A percentile compares a stretch with the other conserved stretches of the same genome.
Evolutionary conservation across 1,284 basidiomycete species (phyloP).

Genomic region (Ustilago xerochloae): DNA sequence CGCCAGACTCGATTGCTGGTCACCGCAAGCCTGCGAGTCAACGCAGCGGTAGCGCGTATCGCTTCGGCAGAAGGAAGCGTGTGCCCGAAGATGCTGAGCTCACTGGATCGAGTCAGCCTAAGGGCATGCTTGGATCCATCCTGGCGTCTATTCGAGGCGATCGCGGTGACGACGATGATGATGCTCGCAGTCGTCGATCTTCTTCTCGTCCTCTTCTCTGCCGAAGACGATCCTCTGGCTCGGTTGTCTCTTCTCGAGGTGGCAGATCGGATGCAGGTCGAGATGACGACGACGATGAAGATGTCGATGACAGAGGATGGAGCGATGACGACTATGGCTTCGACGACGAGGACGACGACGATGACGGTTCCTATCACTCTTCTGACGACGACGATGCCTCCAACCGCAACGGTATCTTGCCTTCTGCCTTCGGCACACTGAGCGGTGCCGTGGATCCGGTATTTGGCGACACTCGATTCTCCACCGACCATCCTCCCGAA

Average conservation of each 20-base stretch:
- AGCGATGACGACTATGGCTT: conserved; percentile 56
- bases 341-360: conserved; percentile 51
- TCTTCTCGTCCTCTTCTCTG: conserved; percentile 50
- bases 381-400: conserved; percentile 58
- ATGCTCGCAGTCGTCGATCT: conserved; percentile 47
- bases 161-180: conserved; percentile 46
- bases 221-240: conserved; percentile 41
- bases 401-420: conserved; percentile 54
- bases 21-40: conserved; percentile 46
- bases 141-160: conserved; percentile 61
- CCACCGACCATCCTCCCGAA: conserved; percentile 54
- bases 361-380: conserved; percentile 39
- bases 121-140: conserved; percentile 62
- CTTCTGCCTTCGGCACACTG: conserved; percentile 62
- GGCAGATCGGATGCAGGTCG: conserved; percentile 32
- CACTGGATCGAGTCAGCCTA: conserved; percentile 33
- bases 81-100: conserved; percentile 34
- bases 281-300: conserved; percentile 45
- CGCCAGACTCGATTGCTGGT: conserved; percentile 41
- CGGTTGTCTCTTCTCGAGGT: conserved; percentile 39
- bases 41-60: conserved; percentile 50
- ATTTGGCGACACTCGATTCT: conserved; percentile 61
- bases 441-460: conserved; percentile 61
- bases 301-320: conserved; percentile 35
- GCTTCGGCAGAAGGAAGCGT: conserved; percentile 46